Evolutionary conservation across 1,284 basidiomycete species (phyloP), one percentile per base, ranked within the genome.

Genomic region (Moniliella sp.): DNA sequence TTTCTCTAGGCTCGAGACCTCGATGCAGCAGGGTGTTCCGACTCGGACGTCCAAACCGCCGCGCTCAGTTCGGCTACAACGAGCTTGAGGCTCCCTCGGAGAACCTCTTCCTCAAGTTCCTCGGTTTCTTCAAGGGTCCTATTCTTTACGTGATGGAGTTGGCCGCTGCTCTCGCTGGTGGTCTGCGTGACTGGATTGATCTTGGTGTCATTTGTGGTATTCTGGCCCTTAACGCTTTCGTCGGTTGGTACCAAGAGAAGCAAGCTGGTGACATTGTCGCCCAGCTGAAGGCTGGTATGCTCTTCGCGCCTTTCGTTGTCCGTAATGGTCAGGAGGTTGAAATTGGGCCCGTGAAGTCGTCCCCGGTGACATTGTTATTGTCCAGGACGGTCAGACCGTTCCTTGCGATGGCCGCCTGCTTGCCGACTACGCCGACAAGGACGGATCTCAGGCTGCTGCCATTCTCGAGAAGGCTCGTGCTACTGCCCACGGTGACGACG

Each of bases 201-300:
- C 67, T 70, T 46, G 68, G 68, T n/a, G n/a, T 57, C 67, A 69
- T 30, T 68, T 69, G 64, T 34, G 48, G 56, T 44, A 47, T 42
- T 26, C 34, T 48, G 28, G 36, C 62, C 30, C 52, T 64, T 40
- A 70, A 70, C 61, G 68, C 69, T 27, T 62, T 65, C 35, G 68
- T 70, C 42, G 68, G 68, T 33, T 69, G 69, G 68, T 70, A 69
- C 50, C 46, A 70, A 48, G 69, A 70, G 47, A 69, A 69, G 63
- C 54, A 61, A 60, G 61, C 66, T 23, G 66, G 66, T 34, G 66
- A 67, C 49, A 67, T 67, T 46, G 66, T 67, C 38, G 65, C 66
- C 27, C 62, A 69, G 48, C 66, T 70, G 43, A 69, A 69, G 57
- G 66, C 66, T 21, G 68, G 67, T 42, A 70, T 70, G 38, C 67